A percentile compares a stretch with the other conserved stretches of the same genome.
Evolutionary conservation across 2,329 filamentous ascomycete species (phyloP).

Genomic region (Aspergillus calidoustus): DNA sequence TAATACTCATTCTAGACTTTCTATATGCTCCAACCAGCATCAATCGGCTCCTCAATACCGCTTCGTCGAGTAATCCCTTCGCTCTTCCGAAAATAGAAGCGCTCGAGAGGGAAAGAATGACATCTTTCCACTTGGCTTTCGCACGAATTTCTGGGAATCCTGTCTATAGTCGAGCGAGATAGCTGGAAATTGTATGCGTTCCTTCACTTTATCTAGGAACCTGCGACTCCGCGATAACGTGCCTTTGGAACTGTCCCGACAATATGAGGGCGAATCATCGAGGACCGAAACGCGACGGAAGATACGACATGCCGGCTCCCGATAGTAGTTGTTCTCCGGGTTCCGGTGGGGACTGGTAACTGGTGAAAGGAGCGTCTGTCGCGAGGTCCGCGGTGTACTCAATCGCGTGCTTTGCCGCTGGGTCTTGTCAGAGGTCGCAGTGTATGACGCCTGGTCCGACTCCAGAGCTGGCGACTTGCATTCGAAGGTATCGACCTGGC

Average conservation of each 20-base stretch:
- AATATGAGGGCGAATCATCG: not conserved
- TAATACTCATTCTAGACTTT: not conserved
- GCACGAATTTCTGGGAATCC: not conserved
- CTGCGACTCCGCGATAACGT: not conserved
- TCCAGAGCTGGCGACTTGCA: not conserved
- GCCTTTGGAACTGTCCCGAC: not conserved
- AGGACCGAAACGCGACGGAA: conserved; percentile 1
- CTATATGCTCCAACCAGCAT: not conserved
- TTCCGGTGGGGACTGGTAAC: not conserved
- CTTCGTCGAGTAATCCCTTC: not conserved
- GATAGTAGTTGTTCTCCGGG: conserved; percentile 6
- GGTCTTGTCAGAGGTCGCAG: not conserved
- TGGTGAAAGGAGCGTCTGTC: not conserved
- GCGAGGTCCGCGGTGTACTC: not conserved
- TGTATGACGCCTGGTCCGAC: not conserved
- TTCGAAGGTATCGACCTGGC: not conserved
- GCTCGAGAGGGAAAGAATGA: not conserved
- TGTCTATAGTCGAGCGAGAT: not conserved
- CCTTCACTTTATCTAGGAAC: not conserved
- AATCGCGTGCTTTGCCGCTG: not conserved
- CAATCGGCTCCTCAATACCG: not conserved
- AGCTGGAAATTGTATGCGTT: not conserved
- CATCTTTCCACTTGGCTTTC: not conserved
- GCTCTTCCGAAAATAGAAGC: not conserved
- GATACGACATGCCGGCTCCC: conserved; percentile 3